Evolutionary conservation across 106 monocot species (phyloP).

Genomic region (Vanilla planifolia): DNA sequence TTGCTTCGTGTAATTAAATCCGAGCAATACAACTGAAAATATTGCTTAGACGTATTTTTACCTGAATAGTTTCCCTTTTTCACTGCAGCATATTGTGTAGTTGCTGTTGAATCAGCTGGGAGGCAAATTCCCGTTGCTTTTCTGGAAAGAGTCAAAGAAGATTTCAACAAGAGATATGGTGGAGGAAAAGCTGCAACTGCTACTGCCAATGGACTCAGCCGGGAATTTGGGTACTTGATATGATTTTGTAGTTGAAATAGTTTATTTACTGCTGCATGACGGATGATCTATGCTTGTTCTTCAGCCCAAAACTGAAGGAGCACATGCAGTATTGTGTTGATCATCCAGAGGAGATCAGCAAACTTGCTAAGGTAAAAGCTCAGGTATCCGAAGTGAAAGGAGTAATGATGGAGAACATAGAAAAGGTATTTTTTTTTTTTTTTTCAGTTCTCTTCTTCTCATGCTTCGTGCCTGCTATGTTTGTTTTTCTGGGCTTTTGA

Average conservation of each 20-base stretch:
- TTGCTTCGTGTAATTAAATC: too few relatives aligned
- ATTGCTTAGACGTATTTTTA: too few relatives aligned
- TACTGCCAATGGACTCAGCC: conserved; percentile 9
- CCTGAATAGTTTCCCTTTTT: not conserved
- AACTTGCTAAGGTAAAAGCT: conserved; percentile 20
- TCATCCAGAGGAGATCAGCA: conserved; percentile 21
- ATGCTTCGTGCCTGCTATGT: not conserved
- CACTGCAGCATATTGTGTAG: conserved; percentile 23
- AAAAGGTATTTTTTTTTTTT: conserved; percentile 5
- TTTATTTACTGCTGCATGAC: not conserved
- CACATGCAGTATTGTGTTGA: conserved; percentile 22
- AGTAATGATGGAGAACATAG: conserved; percentile 27
- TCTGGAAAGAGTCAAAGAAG: conserved; percentile 19
- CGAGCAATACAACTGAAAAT: too few relatives aligned
- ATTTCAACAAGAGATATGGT: conserved; percentile 16
- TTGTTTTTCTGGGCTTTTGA: not conserved
- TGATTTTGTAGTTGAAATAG: not conserved
- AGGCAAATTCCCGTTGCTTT: conserved; percentile 20
- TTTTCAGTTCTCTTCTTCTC: not conserved
- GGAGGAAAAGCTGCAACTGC: conserved; percentile 24
- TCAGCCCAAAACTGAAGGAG: conserved; percentile 18
- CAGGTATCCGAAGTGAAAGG: conserved; percentile 23
- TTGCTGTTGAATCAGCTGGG: conserved; percentile 17
- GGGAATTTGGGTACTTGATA: conserved; percentile 11
- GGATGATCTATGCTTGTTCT: not conserved